Base-by-base conservation (phyloP, 2,329 filamentous ascomycete species). In the Leptographium wingfieldii region DNA sequence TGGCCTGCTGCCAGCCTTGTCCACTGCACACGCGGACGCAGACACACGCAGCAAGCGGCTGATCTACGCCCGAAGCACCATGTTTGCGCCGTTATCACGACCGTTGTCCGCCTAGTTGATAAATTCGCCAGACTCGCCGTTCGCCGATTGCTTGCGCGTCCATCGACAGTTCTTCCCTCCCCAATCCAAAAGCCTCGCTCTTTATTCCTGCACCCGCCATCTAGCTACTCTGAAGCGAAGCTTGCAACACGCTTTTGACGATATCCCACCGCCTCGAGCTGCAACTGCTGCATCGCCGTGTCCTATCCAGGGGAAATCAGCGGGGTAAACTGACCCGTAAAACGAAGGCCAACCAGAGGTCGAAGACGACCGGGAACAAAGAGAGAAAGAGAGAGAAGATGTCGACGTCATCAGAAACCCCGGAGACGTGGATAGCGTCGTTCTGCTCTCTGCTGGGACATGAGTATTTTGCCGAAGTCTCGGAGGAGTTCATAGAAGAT, bases 401-500 rank as follows among this genome's bases (percentile, higher is more conserved):
- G 81, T 84, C 81, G 66, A 80, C 80, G 59, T 82, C 81, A 57
- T 84, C 81, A 59, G 81, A 79, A 59, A 74, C 79, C 35, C 80
- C 81, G 63, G 94, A 99, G 78, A 95, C 92, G 60, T 99, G 94
- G 94, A 97, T 99, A 77, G 88, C 90, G 64, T 95, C 92, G 61
- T 99, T 96, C 73, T 99, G 94, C 78, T 91, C 90, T 48, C 80
- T 97, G 54, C 82, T 97, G 62, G 94, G 94, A 63, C 94, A 99
- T 72, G 94, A 99, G 74, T 99, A 97, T 77, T 99, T 99, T 73
- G 94, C 94, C 64, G 94, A 99, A 77, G 92, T 99, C 57, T 94
- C 90, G 54, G 94, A 99, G 75, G 94, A 99, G 70, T 99, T 99
- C 69, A 97, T 99, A 70, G 94, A 99, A 73, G 94, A 99, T 84